Conservation (phyloP, 192 early-diverging fungal genomes). For the Rhizophlyctis rosea region DNA sequence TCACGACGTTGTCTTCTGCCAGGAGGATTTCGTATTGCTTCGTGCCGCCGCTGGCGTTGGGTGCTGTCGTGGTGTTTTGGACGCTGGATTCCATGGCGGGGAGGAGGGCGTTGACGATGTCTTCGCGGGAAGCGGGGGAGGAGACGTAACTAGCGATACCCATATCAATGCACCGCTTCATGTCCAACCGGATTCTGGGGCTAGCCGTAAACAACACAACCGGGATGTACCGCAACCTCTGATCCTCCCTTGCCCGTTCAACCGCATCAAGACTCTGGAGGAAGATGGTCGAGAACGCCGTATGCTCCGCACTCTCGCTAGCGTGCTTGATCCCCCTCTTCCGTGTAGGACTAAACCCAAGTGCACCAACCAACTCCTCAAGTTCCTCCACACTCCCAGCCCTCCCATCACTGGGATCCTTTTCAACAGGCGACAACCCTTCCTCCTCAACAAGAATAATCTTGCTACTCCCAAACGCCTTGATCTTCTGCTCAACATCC, state of each 20-base stretch:
- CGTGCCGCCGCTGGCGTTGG: conserved; percentile 59
- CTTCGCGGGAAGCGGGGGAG: conserved; percentile 56
- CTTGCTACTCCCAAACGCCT: conserved; percentile 12
- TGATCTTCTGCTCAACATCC: conserved; percentile 27
- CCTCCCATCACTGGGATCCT: neutral
- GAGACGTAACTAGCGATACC: conserved; percentile 68
- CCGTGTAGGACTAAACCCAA: conserved; percentile 10
- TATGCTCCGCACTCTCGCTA: conserved; percentile 9
- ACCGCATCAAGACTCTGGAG: conserved; percentile 16
- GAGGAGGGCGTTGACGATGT: conserved; percentile 65
- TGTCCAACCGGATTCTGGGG: conserved; percentile 53
- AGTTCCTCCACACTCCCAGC: conserved; percentile 3
- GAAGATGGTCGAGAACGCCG: conserved; percentile 25
- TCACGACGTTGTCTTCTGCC: conserved; percentile 84
- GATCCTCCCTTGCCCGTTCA: conserved; percentile 19
- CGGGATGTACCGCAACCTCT: conserved; percentile 64
- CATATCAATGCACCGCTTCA: conserved; percentile 54
- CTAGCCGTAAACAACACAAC: conserved; percentile 65
- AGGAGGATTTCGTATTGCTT: conserved; percentile 60
- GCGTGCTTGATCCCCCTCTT: conserved; percentile 11
- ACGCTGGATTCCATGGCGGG: conserved; percentile 71
- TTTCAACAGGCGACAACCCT: neutral
- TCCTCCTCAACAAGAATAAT: conserved; percentile 22
- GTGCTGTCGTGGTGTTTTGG: conserved; percentile 57
- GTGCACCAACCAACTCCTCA: neutral